Percentiles rank a stretch among this genome's conserved stretches.
Conservation (phyloP, 805 yeast species). For the Ascoidea asiatica region DNA sequence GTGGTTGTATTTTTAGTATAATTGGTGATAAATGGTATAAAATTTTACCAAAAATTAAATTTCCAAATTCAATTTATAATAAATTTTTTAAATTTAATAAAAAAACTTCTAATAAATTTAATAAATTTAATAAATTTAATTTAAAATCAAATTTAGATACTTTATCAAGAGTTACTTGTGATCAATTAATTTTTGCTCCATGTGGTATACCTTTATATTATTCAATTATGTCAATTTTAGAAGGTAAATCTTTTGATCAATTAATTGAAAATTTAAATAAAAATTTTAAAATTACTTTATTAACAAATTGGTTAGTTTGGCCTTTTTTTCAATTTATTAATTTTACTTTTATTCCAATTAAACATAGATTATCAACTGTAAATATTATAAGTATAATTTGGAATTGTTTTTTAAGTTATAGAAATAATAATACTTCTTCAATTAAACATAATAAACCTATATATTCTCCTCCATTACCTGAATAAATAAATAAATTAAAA, state of each 20-base stretch:
- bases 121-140: slow-evolving; percentile 2
- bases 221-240: slow-evolving; percentile 52
- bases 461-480: not conserved
- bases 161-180: slow-evolving; percentile 39
- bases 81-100: not conserved
- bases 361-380: slow-evolving; percentile 53
- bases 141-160: slow-evolving; percentile 1
- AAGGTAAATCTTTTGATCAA: slow-evolving; percentile 28
- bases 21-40: slow-evolving; percentile 63
- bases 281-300: slow-evolving; percentile 55
- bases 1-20: slow-evolving; percentile 64
- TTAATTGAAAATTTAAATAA: slow-evolving; percentile 28
- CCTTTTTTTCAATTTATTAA: slow-evolving; percentile 74
- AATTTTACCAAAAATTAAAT: slow-evolving; percentile 27
- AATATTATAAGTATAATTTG: slow-evolving; percentile 65
- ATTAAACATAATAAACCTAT: not conserved
- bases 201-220: slow-evolving; percentile 62
- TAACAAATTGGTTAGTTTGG: slow-evolving; percentile 81
- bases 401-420: slow-evolving; percentile 66
- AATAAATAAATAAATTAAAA: too few species aligned
- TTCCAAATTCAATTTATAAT: slow-evolving; percentile 17
- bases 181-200: slow-evolving; percentile 73
- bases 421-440: slow-evolving; percentile 21
- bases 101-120: slow-evolving; percentile 4
- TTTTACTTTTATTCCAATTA: slow-evolving; percentile 63